Percentiles rank a stretch among this genome's conserved stretches.
phyloP scores from a whole-genome alignment of 2,329 filamentous ascomycete genomes.

The Zelopaecilomyces penicillatus region DNA sequence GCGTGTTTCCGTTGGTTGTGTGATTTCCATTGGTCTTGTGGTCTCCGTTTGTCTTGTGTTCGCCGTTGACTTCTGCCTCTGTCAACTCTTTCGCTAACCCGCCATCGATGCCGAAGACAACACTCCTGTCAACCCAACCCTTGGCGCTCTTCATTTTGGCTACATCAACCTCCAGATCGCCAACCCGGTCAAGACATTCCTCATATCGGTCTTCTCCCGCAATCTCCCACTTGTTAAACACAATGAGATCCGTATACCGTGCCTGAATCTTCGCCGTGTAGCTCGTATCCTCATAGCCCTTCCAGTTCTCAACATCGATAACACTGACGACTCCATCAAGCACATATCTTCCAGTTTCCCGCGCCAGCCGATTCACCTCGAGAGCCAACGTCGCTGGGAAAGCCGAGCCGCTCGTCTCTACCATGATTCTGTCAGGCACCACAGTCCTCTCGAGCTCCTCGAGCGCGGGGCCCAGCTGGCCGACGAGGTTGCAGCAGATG shows the following conservation, averaged over 20 bases:
- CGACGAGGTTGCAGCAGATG: slow-evolving; percentile 98
- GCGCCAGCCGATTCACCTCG: slow-evolving; percentile 72
- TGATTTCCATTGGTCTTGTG: slow-evolving; percentile 24
- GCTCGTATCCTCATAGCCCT: slow-evolving; percentile 82
- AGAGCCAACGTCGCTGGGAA: slow-evolving; percentile 85
- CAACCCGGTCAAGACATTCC: slow-evolving; percentile 66
- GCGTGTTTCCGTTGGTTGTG: slow-evolving; percentile 24
- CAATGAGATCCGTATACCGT: slow-evolving; percentile 78
- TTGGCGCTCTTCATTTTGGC: slow-evolving; percentile 79
- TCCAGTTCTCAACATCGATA: slow-evolving; percentile 92
- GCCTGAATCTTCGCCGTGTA: slow-evolving; percentile 86
- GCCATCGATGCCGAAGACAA: slow-evolving; percentile 83
- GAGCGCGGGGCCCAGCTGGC: slow-evolving; percentile 76
- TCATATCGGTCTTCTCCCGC: slow-evolving; percentile 69
- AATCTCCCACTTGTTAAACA: slow-evolving; percentile 88
- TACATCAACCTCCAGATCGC: slow-evolving; percentile 71
- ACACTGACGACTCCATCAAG: slow-evolving; percentile 86
- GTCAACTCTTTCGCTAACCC: slow-evolving; percentile 56
- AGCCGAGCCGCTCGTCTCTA: slow-evolving; percentile 86
- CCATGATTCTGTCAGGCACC: slow-evolving; percentile 73
- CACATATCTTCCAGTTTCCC: slow-evolving; percentile 60
- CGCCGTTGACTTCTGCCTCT: slow-evolving; percentile 27
- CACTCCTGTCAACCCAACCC: slow-evolving; percentile 67
- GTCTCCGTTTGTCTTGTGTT: slow-evolving; percentile 22
- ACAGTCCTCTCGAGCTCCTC: slow-evolving; percentile 54